Evolutionary conservation across 2,329 filamentous ascomycete species (phyloP), one percentile per base, ranked within the genome.

Genomic region (Aspergillus ruber): DNA sequence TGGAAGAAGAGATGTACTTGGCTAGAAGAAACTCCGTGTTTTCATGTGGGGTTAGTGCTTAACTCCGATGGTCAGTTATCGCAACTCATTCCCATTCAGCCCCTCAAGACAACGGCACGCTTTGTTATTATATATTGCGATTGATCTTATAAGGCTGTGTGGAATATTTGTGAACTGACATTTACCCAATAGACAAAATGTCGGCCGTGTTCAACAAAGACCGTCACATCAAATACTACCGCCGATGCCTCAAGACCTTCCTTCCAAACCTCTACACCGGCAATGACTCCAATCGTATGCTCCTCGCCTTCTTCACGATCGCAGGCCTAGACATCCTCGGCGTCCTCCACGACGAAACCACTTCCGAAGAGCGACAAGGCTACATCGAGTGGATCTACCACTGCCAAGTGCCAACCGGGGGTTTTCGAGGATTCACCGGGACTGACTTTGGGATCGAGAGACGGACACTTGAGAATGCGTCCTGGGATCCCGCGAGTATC

Each of bases 211-310:
- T 71, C 51, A 62, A 62, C 62, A 81, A 76, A 49, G 74, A 80
- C 42, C 79, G 77, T 48, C 93, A 98, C 67, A 75, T 93, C 64
- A 88, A 86, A 64, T 98, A 96, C 78, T 98, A 90, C 85, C 81
- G 90, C 56, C 84, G 90, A 64, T 96, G 91, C 66, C 79, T 93
- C 55, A 86, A 85, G 65, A 85, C 84, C 20, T 79, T 85, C 52
- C 82, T 98, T 6, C 93, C 93, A 0, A 79, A 83, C 41, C 78
- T 82, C 53, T 98, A 97, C 74, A 94, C 88, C 13, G 78, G 83
- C 65, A 93, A 86, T 66, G 93, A 98, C 72, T 89, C 89, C 57
- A 91, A 85, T 60, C 90, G 93, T 60, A 86, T 97, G 74, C 86
- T 86, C 4, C 82, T 97, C 46, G 90, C 83, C 56, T 95, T 85